Conservation (phyloP, 768 basidiomycete species). For the Paxillus involutus region DNA sequence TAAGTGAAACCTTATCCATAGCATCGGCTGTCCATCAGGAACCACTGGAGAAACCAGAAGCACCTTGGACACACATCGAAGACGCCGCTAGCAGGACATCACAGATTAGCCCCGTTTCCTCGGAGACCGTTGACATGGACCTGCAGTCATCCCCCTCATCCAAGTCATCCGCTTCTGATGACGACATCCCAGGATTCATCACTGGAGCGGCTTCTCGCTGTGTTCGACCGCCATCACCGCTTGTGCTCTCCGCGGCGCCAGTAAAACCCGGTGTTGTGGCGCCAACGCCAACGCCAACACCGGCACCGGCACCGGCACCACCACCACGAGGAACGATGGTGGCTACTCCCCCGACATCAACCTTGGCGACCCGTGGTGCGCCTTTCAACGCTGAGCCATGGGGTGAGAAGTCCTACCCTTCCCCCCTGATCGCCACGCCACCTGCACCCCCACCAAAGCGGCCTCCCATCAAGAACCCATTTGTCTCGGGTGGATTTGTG, state of each 20-base stretch:
- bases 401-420: constrained; percentile 10
- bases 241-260: constrained; percentile 19
- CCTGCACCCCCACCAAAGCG: constrained; percentile 13
- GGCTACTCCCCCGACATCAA: constrained; percentile 16
- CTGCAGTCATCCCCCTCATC: constrained; percentile 34
- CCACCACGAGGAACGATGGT: constrained; percentile 11
- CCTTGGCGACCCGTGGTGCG: constrained; percentile 7
- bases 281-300: constrained; percentile 13
- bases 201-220: constrained; percentile 31
- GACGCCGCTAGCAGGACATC: constrained; percentile 28
- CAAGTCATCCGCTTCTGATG: constrained; percentile 18
- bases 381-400: constrained; percentile 8
- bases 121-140: constrained; percentile 35
- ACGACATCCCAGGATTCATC: constrained; percentile 34
- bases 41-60: constrained; percentile 13
- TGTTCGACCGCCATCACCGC: constrained; percentile 22
- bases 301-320: constrained; percentile 1
- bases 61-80: constrained; percentile 20
- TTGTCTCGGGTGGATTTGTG: constrained; percentile 51
- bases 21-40: constrained; percentile 17
- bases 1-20: constrained; percentile 10
- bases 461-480: constrained; percentile 37
- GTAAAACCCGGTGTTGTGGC: constrained; percentile 5
- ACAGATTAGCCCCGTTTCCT: constrained; percentile 31
- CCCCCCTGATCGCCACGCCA: constrained; percentile 1